Base-by-base conservation (phyloP, 352 stramenopile genomes). In the Aphanomyces invadans region DNA sequence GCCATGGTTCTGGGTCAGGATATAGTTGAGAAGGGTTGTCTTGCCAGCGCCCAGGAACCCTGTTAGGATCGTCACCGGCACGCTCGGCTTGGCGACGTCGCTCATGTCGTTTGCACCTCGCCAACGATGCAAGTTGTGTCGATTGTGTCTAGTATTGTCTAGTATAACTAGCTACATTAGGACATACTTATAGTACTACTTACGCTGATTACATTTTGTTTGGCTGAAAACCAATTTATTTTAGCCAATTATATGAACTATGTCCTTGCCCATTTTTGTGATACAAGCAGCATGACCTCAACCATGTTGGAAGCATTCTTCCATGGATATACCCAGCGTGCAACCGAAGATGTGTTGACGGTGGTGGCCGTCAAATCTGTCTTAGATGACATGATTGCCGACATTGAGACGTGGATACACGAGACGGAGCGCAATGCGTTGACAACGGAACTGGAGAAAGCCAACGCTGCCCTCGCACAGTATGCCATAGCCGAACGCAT, bases 11-110 rank as follows among this genome's bases (percentile, higher is more conserved):
- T 87, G 90, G 17, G 82, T 89, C 29, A 99, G 72, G 51, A 99
- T 98, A 70, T 97, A 91, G 75, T 98, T 96, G n/a, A 99, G 82
- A 26, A 99, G 78, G 23, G 96, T 99, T 33, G 97, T 99, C 76
- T 99, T 99, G 19, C 97, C 97, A 4, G 84, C 90, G 11, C 95
- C 95, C 5, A 98, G 71, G 70, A 98, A 98, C 38, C 96, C 96
- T 32, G 96, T 98, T 44, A 99, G 74, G 44, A 98, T 95, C 2
- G 95, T 98, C 36, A 98, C 90, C 28, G 95, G 95, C 31, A 95
- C 77, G 12, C 36, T 42, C 15, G 19, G 25, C 29, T 57, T 52
- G 12, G 44, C 5, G 44, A 23, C 21, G 44, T 23, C 19, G 21
- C 60, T 15, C 36, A 42, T 42, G 36, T 55, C 36, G 15, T 15